Evolutionary conservation across 2,329 filamentous ascomycete species (phyloP), one percentile per base, ranked within the genome.

Genomic region (Venturiaceae sp.): DNA sequence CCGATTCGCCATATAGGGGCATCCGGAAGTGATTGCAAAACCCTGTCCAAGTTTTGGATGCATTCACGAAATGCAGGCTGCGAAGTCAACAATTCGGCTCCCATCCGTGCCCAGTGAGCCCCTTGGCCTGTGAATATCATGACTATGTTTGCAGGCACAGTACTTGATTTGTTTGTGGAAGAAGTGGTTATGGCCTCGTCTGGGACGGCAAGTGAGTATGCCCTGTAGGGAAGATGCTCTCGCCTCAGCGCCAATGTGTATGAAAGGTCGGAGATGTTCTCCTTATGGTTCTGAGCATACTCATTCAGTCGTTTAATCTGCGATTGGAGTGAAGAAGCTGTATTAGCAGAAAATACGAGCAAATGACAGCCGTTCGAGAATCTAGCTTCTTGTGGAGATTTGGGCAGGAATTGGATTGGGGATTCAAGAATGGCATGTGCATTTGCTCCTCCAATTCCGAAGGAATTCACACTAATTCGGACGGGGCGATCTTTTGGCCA

Each of bases 361-460:
- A 36, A 16, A n/a, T n/a, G n/a, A n/a, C n/a, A n/a, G n/a, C n/a
- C n/a, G n/a, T n/a, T n/a, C n/a, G n/a, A n/a, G n/a, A n/a, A n/a
- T n/a, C n/a, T n/a, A n/a, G n/a, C n/a, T n/a, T n/a, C n/a, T n/a
- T n/a, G n/a, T n/a, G n/a, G n/a, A 16, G 2, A 36, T 36, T 3
- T 36, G 3, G n/a, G 34, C 34, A 36, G 3, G 34, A 36, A 16
- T 3, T 36, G 3, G 7, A 16, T 16, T 36, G 3, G 34, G 3
- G 7, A 36, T 3, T 8, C 11, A 52, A 82, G 61, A 39, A 81
- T 76, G 1, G 77, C 72, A 61, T 83, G 80, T 1, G 75, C 77
- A 55, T 83, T 83, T 3, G 80, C 80, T 39, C 81, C 81, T 1
- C 81, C 81, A 63, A 80, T 83, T 2, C 81, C 81, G 62, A 83